These are phyloP conservation scores for Monosporascus cannonballus DNA, from an alignment of 2,329 filamentous ascomycete species.

Conservation along the genomic window DNA sequence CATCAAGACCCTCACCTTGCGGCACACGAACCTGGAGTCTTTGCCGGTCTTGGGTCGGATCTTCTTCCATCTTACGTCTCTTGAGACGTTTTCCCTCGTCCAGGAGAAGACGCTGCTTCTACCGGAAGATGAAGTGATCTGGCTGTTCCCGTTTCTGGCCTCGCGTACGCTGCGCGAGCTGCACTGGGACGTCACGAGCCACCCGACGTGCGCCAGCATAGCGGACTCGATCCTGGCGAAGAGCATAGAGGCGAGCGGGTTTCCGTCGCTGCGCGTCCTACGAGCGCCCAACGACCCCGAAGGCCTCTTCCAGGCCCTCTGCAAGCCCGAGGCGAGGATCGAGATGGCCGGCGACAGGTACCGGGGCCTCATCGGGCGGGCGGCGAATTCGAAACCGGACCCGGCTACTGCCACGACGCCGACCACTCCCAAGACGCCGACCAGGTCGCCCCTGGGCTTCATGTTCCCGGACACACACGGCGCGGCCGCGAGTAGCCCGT, in stretches of 20 bases:
- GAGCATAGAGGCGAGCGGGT: slow-evolving; percentile 55
- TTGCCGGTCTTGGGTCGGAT: slow-evolving; percentile 54
- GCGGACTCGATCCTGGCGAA: slow-evolving; percentile 59
- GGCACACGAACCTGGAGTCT: slow-evolving; percentile 50
- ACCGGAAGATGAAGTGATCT: slow-evolving; percentile 48
- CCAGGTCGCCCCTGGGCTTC: slow-evolving; percentile 19
- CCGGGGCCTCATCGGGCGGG: slow-evolving; percentile 21
- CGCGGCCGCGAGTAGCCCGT: not conserved
- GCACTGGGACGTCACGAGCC: slow-evolving; percentile 59
- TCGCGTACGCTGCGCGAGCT: slow-evolving; percentile 46
- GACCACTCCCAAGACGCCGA: slow-evolving; percentile 16
- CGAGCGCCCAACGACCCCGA: slow-evolving; percentile 64
- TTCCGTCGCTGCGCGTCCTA: slow-evolving; percentile 54
- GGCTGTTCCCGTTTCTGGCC: slow-evolving; percentile 59
- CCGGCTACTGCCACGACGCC: slow-evolving; percentile 31
- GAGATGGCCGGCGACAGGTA: slow-evolving; percentile 46
- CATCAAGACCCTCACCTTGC: slow-evolving; percentile 46
- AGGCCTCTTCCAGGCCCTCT: slow-evolving; percentile 63
- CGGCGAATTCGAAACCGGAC: not conserved
- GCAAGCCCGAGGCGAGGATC: slow-evolving; percentile 52
- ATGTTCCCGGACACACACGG: not conserved
- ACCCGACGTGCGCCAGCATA: slow-evolving; percentile 34
- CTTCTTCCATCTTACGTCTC: slow-evolving; percentile 45
- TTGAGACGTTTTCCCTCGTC: slow-evolving; percentile 47
- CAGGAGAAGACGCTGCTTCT: slow-evolving; percentile 51